Evolutionary conservation across 1,284 basidiomycete genomes (phyloP), one percentile per base, ranked within the genome.

Genomic region (Puccinia triticina): DNA sequence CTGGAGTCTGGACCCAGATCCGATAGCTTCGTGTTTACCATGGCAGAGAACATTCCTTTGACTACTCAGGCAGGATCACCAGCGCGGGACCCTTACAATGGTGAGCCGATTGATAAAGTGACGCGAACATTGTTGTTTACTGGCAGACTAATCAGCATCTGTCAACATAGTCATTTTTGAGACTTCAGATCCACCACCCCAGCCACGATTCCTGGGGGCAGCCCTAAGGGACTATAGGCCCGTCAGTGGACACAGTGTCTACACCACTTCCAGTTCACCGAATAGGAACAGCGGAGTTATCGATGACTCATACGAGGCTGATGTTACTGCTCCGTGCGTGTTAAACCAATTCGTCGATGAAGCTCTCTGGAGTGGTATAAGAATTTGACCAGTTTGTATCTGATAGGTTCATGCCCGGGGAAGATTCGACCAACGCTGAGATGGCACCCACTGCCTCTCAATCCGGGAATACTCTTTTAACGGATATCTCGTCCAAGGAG

Each of bases 171-270:
- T 57, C 8, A 75, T 75, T 43, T 75, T 75, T 23, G 34, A 57
- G 23, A 75, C 2, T 18, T 40, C 73, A 57, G 37, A 57, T 7
- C 55, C 34, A 5, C 73, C 53, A 40, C 14, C 73, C 40, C 73
- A 26, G 14, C 48, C 50, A 5, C 53, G 59, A 40, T 75, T 82
- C 34, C 26, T 55, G 16, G 80, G 80, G 8, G 72, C 71, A 21
- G 80, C 80, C 21, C 11, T 66, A 43, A 74, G 53, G 16, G 59
- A 82, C 10, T 82, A 82, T 57, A 66, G 80, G 61, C 80, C 80
- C 21, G 48, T 82, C 29, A 82, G 80, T 66, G 59, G 37, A n/a
- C n/a, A 67, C 21, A 82, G 72, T 74, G 5, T 40, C 14, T n/a
- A 48, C 5, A 82, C 57, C 64, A 29, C 75, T 16, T 53, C 64